Base-by-base conservation (phyloP, 192 early-diverging fungal genomes). In the Entrophospora sp. region DNA sequence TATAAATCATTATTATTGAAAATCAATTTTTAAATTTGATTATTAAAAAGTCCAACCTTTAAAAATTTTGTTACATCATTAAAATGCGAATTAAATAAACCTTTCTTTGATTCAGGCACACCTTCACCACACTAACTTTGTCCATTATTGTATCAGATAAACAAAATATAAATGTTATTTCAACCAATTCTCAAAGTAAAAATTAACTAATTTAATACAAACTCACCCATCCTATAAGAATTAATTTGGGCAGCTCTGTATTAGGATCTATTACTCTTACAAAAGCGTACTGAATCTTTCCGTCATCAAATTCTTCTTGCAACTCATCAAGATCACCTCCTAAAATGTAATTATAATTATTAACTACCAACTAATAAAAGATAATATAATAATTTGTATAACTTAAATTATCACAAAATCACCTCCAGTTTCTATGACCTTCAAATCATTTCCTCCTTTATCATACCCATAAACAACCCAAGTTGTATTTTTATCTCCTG, bases 251-350 rank as follows among this genome's bases (percentile, higher is more conserved):
- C 18, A 97, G 78, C 35, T 81, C 77, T 2, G 92, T 89, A 62
- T 93, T 89, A 13, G 90, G 92, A 73, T 97, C 95, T 37, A 76
- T 72, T n/a, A 93, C 87, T 16, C 85, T 78, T 3, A 75, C 85
- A 79, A 91, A 93, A 10, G 90, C 94, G 75, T 88, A 96, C 71
- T 91, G 91, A 44, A 94, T 88, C 70, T 93, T 93, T 43, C 87
- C 83, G 63, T 92, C 93, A 49, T 84, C 80, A 77, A 94, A 95
- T 72, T 95, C 94, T 2, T 97, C 95, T n/a, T 75, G 72, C 16
- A 97, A 83, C 64, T 94, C 90, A 25, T 93, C 92, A 6, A 96
- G 81, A 1, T 85, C 89, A 36, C 79, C 91, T 67, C 78, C 84
- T 85, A 48, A 34, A 34, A 35, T 28, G 7, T 1, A 34, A 27